Conservation (phyloP, 139 green algal species). For the Pycnococcus provasolii region DNA sequence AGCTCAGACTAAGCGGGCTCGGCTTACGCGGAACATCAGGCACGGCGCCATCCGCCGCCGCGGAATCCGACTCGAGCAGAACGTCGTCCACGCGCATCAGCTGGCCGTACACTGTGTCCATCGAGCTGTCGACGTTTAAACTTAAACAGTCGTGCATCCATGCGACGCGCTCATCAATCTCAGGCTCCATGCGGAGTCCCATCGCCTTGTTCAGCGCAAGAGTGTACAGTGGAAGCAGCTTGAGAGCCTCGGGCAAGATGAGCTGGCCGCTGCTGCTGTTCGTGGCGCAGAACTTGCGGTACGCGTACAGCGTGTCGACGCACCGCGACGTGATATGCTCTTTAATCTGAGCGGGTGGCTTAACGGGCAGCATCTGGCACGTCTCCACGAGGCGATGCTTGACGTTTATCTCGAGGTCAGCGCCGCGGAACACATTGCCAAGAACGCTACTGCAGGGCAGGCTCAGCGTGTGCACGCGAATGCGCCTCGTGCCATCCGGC, state of each 20-base stretch:
- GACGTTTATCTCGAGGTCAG: constrained; percentile 49
- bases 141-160: too few species aligned
- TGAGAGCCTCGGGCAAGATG: constrained; percentile 60
- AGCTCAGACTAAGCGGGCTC: constrained; percentile 30
- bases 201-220: constrained; percentile 40
- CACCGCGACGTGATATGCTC: background rate
- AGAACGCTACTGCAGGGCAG: constrained; percentile 74
- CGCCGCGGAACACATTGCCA: constrained; percentile 62
- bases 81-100: too few species aligned
- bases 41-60: too few species aligned
- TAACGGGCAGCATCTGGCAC: background rate
- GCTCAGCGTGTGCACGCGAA: constrained; percentile 84
- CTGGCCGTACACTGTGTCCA: too few species aligned
- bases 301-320: constrained; percentile 33
- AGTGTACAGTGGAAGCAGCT: constrained; percentile 64
- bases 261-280: constrained; percentile 32
- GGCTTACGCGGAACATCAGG: too few species aligned
- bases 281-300: constrained; percentile 42
- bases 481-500: constrained; percentile 72
- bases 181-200: background rate
- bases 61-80: too few species aligned
- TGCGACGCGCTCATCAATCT: background rate
- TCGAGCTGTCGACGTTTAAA: too few species aligned
- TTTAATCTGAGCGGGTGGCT: background rate
- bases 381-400: background rate